phyloP scores from a whole-genome alignment of 495 filamentous ascomycete species.

The Neurospora sp. region DNA sequence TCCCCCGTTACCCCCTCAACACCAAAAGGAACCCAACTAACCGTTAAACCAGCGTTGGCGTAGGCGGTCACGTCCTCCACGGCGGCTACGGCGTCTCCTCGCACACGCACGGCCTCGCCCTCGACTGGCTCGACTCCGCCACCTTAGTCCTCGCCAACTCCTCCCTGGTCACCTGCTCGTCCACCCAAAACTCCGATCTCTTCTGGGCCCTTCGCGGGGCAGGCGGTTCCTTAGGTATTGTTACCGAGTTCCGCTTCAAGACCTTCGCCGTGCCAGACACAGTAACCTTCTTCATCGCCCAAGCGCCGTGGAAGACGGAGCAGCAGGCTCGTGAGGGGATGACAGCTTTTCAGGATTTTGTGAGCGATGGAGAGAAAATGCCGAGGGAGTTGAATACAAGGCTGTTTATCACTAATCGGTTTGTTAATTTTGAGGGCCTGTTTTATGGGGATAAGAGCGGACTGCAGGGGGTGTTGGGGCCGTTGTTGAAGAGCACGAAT shows the following conservation, averaged over 20 bases:
- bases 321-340: slow-evolving; percentile 17
- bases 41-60: slow-evolving; percentile 23
- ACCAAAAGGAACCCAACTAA: neutral
- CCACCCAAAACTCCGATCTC: slow-evolving; percentile 33
- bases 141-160: slow-evolving; percentile 36
- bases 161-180: slow-evolving; percentile 27
- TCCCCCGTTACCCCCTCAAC: too few relatives aligned
- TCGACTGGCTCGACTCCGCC: slow-evolving; percentile 36
- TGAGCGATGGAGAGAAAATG: slow-evolving; percentile 17
- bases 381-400: slow-evolving; percentile 36
- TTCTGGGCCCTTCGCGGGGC: slow-evolving; percentile 39
- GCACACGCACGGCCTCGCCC: slow-evolving; percentile 31
- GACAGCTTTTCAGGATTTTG: slow-evolving; percentile 31
- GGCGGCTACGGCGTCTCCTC: slow-evolving; percentile 36
- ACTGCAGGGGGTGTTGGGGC: slow-evolving; percentile 23
- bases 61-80: slow-evolving; percentile 35
- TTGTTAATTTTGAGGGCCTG: slow-evolving; percentile 34
- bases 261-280: slow-evolving; percentile 31
- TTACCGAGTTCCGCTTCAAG: slow-evolving; percentile 33
- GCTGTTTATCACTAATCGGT: slow-evolving; percentile 28
- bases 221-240: slow-evolving; percentile 33
- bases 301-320: slow-evolving; percentile 22
- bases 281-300: slow-evolving; percentile 32
- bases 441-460: slow-evolving; percentile 31
- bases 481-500: slow-evolving; percentile 26